Evolutionary conservation across 768 basidiomycete genomes (phyloP), one percentile per base, ranked within the genome.

Genomic region (Chalciporus piperatus): DNA sequence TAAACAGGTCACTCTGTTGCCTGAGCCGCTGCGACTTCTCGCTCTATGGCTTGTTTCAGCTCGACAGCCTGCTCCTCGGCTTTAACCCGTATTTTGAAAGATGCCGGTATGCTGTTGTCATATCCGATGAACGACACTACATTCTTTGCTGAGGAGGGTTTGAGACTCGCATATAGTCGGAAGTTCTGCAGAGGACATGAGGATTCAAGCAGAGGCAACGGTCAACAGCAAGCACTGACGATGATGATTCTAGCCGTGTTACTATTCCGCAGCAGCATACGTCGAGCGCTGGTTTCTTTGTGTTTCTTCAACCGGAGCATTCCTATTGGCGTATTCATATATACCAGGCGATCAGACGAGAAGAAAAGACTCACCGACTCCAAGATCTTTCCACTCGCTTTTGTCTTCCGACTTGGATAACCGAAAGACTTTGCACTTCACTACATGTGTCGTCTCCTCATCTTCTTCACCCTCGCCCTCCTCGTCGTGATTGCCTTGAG

Each of bases 381-480:
- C 89, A 48, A 87, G 61, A 51, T 87, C 85, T 22, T 68, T 74
- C 89, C 88, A 91, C 27, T 75, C 74, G 37, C 64, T 55, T 48
- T 67, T 56, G 52, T 76, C 64, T 53, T 78, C 77, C 12, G 74
- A 71, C 67, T 80, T 83, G 53, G 70, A 70, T 63, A 90, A 60
- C 62, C 77, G 79, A 62, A 73, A 89, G 22, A 83, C 82, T 65
- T 87, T 90, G 43, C 80, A 69, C 64, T 75, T 81, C 43, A 81
- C 73, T 41, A 72, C 68, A 64, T 87, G 76, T 25, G 70, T 69
- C 4, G 87, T 90, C 52, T 82, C 82, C 61, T 92, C 90, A 37
- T 85, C 77, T 63, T 92, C 87, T 69, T 92, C 90, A 25, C 90
- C 90, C 59, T 84, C 84, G 11, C 90, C 89, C 53, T 88, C 87